Evolutionary conservation across 2,329 filamentous ascomycete species (phyloP).

Genomic region (Pseudogymnoascus sp.): DNA sequence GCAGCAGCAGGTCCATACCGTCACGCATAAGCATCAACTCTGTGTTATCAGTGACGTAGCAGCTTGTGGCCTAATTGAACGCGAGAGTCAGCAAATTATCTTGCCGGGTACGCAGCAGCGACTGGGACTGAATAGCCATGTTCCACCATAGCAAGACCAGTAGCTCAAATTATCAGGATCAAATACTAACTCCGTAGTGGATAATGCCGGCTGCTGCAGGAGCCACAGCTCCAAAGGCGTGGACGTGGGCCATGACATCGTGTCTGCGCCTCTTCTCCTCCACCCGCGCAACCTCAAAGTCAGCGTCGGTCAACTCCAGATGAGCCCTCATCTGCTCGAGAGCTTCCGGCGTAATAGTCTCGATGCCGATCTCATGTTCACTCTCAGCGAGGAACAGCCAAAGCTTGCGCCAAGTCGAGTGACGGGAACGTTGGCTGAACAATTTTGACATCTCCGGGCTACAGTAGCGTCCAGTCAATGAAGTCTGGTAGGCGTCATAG

Average conservation of each 20-base stretch:
- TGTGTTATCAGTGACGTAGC: conserved; percentile 64
- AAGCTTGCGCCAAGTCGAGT: conserved; percentile 73
- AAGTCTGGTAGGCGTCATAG: conserved; percentile 56
- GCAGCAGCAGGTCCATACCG: conserved; percentile 65
- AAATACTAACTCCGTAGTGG: conserved; percentile 48
- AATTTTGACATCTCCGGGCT: conserved; percentile 67
- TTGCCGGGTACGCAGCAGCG: neutral
- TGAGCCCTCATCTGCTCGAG: conserved; percentile 69
- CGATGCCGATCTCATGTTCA: conserved; percentile 72
- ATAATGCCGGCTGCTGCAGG: conserved; percentile 77
- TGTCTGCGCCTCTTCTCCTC: conserved; percentile 70
- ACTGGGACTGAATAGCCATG: conserved; percentile 20
- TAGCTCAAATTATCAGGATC: conserved; percentile 40
- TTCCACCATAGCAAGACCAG: conserved; percentile 22
- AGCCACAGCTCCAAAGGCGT: conserved; percentile 64
- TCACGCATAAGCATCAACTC: conserved; percentile 71
- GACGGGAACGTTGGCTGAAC: conserved; percentile 68
- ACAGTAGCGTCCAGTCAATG: conserved; percentile 65
- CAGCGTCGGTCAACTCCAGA: conserved; percentile 65
- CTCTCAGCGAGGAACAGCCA: conserved; percentile 79
- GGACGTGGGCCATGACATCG: conserved; percentile 58
- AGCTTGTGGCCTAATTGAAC: conserved; percentile 30
- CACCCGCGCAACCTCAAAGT: conserved; percentile 64
- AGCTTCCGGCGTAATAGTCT: conserved; percentile 61
- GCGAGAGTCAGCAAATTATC: conserved; percentile 11